These are phyloP conservation scores for Nepenthes gracilis DNA, from an alignment of 148 eudicot genomes.

Conservation along the genomic window DNA sequence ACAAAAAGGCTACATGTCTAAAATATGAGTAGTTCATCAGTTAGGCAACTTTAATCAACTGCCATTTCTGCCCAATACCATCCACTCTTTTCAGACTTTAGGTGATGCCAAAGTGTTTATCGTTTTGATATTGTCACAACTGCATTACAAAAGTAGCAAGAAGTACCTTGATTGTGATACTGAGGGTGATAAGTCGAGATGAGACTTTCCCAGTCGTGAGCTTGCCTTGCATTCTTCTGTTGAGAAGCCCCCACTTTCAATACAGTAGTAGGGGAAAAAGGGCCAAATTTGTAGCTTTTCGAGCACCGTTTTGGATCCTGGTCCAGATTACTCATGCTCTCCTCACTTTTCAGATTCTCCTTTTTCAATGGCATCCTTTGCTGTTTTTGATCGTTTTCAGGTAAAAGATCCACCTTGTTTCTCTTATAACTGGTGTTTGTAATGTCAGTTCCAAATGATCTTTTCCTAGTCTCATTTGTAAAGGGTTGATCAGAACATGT, in stretches of 20 bases:
- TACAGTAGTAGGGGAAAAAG: conserved; percentile 61
- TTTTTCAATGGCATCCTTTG: not conserved
- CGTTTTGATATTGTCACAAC: not conserved
- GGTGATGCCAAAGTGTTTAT: no score
- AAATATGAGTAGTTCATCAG: no score
- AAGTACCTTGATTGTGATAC: conserved; percentile 69
- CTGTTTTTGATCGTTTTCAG: conserved; percentile 11
- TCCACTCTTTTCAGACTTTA: no score
- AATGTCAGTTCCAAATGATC: conserved; percentile 67
- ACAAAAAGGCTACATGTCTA: no score
- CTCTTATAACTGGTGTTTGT: conserved; percentile 46
- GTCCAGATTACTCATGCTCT: not conserved
- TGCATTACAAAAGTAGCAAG: not conserved
- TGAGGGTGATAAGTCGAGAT: conserved; percentile 6
- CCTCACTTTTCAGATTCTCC: not conserved
- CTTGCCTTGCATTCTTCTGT: conserved; percentile 22
- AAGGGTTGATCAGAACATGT: conserved; percentile 12
- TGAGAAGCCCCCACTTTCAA: conserved; percentile 15
- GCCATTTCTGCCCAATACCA: no score
- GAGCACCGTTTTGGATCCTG: conserved; percentile 1
- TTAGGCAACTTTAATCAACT: no score
- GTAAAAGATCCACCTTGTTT: conserved; percentile 27
- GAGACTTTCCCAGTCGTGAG: conserved; percentile 41
- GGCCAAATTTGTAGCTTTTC: conserved; percentile 50
- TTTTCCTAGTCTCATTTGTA: conserved; percentile 43